Conservation (phyloP, 495 filamentous ascomycete genomes). For the Neurospora sp. region DNA sequence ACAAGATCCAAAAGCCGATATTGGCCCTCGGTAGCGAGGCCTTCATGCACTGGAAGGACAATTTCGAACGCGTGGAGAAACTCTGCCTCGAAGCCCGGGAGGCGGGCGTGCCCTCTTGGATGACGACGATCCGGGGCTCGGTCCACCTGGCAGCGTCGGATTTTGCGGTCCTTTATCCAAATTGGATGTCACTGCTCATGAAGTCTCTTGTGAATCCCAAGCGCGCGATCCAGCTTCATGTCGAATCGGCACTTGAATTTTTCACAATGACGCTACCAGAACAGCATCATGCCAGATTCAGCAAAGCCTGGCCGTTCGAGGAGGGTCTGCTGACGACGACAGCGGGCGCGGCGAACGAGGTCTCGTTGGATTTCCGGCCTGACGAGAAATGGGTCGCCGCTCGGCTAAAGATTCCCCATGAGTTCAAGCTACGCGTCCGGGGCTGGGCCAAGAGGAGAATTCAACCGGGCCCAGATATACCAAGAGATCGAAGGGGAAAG, state of each 20-base stretch:
- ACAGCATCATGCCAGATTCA: slow-evolving; percentile 21
- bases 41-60: slow-evolving; percentile 51
- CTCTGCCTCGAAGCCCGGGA: slow-evolving; percentile 41
- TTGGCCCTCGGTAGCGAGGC: slow-evolving; percentile 51
- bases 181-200: slow-evolving; percentile 41
- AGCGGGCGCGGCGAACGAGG: slow-evolving; percentile 18
- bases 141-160: slow-evolving; percentile 49
- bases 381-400: slow-evolving; percentile 36
- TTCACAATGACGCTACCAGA: slow-evolving; percentile 32
- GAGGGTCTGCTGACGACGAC: slow-evolving; percentile 29
- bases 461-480: slow-evolving; percentile 8
- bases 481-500: slow-evolving; percentile 12
- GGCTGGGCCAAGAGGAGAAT: slow-evolving; percentile 20
- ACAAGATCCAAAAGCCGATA: slow-evolving; percentile 38
- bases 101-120: slow-evolving; percentile 40
- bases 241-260: slow-evolving; percentile 45
- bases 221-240: slow-evolving; percentile 46
- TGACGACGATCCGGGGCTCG: slow-evolving; percentile 49
- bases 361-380: slow-evolving; percentile 34
- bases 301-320: slow-evolving; percentile 23
- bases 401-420: slow-evolving; percentile 37
- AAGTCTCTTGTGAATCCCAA: slow-evolving; percentile 47
- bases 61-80: slow-evolving; percentile 39
- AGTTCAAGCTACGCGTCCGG: slow-evolving; percentile 29
- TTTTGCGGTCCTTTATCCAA: slow-evolving; percentile 50